A percentile compares a stretch with the other conserved stretches of the same genome.
Evolutionary conservation across 2,329 filamentous ascomycete genomes (phyloP).

Genomic region (Phyllosticta capitalensis): DNA sequence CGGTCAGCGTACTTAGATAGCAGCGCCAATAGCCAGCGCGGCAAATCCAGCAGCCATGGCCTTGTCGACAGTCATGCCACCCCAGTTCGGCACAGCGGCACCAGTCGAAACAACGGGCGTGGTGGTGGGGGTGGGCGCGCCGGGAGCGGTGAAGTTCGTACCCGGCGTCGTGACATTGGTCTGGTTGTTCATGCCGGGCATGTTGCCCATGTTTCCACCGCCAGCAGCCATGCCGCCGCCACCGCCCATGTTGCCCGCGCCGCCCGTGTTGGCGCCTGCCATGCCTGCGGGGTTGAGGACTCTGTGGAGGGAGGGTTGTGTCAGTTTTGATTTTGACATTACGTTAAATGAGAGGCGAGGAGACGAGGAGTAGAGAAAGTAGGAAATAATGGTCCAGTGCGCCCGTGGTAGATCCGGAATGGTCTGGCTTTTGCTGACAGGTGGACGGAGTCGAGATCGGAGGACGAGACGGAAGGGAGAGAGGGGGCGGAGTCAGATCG

Average conservation of each 20-base stretch:
- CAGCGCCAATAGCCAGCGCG: background rate
- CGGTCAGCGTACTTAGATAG: background rate
- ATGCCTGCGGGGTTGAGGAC: background rate
- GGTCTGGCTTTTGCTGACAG: too few species aligned
- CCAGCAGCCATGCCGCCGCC: background rate
- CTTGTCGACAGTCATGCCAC: background rate
- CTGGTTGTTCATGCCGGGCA: background rate
- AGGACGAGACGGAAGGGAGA: background rate
- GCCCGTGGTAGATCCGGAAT: background rate
- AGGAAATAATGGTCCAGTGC: background rate
- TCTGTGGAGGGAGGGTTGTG: background rate
- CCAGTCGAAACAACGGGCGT: background rate
- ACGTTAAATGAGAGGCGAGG: background rate
- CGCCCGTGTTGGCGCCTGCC: background rate
- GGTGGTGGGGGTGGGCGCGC: background rate
- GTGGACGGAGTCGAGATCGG: background rate
- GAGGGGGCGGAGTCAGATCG: too few species aligned
- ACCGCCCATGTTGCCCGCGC: too few species aligned
- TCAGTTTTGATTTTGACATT: background rate
- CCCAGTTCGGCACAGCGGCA: background rate
- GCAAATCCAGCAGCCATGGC: background rate
- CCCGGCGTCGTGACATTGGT: background rate
- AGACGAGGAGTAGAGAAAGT: background rate
- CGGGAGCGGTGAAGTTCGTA: background rate
- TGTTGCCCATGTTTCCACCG: too few species aligned